Conservation (phyloP, 805 yeast genomes). For the Pichia cabralensis region DNA sequence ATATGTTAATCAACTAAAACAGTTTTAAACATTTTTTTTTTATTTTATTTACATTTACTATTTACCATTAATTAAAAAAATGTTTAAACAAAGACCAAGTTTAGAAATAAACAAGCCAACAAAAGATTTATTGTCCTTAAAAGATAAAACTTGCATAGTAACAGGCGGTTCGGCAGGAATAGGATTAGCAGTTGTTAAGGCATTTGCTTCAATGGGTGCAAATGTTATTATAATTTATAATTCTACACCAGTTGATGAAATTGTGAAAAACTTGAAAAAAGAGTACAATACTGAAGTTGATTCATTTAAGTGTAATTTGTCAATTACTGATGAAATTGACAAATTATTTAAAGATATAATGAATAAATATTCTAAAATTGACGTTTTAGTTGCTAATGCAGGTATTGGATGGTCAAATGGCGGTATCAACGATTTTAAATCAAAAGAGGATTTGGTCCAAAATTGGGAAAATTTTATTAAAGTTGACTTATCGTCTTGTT, state of each 20-base stretch:
- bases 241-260: constrained; percentile 9
- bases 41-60: too few relatives aligned
- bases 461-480: constrained; percentile 68
- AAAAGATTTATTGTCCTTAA: constrained; percentile 28
- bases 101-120: constrained; percentile 1
- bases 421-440: constrained; percentile 33
- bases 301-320: constrained; percentile 24
- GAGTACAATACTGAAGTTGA: constrained; percentile 12
- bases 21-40: too few relatives aligned
- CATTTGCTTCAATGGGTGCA: constrained; percentile 43
- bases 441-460: constrained; percentile 32
- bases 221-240: constrained; percentile 31
- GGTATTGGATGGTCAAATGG: constrained; percentile 75
- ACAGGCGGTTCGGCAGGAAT: constrained; percentile 54
- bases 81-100: constrained; percentile 4
- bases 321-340: constrained; percentile 23
- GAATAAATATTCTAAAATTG: constrained; percentile 29
- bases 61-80: too few relatives aligned
- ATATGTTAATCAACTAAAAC: neutral
- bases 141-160: constrained; percentile 33
- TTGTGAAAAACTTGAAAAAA: constrained; percentile 5
- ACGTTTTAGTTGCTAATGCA: constrained; percentile 35
- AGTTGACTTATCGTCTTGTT: constrained; percentile 72
- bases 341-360: constrained; percentile 19
- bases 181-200: constrained; percentile 42